Evolutionary conservation across 1,139 yeast species (phyloP).

Genomic region (Scheffersomyces insectosa): DNA sequence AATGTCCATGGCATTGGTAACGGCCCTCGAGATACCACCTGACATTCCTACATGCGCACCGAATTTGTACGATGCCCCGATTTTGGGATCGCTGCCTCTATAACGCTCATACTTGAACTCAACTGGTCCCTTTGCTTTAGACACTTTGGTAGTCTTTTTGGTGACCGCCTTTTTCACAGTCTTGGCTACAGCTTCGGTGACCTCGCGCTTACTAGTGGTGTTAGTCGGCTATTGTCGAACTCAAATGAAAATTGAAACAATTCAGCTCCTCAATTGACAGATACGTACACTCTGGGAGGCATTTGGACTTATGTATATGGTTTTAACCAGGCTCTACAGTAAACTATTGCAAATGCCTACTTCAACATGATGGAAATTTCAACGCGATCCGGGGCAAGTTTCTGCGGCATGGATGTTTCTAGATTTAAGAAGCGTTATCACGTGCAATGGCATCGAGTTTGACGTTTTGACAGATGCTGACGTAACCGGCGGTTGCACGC

Average conservation of each 20-base stretch:
- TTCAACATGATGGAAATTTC: too few relatives aligned
- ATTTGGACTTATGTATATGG: slow-evolving; percentile 1
- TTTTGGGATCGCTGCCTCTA: slow-evolving; percentile 38
- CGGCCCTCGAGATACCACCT: slow-evolving; percentile 77
- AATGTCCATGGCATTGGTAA: slow-evolving; percentile 69
- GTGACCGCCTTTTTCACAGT: slow-evolving; percentile 2
- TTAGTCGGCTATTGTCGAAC: neutral
- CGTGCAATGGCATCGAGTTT: too few relatives aligned
- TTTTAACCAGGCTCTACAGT: neutral
- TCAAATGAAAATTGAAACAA: neutral
- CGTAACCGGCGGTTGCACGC: too few relatives aligned
- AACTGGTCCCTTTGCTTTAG: slow-evolving; percentile 8
- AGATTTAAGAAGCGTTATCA: too few relatives aligned
- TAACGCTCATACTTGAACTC: slow-evolving; percentile 20
- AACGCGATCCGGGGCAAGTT: too few relatives aligned
- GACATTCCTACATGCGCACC: slow-evolving; percentile 82
- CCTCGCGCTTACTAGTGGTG: neutral
- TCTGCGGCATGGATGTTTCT: too few relatives aligned
- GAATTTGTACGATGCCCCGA: slow-evolving; percentile 70
- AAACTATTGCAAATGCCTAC: neutral
- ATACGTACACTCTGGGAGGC: slow-evolving; percentile 15
- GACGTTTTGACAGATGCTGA: too few relatives aligned
- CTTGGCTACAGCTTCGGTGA: slow-evolving; percentile 2
- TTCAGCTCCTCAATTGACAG: neutral
- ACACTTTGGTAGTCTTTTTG: slow-evolving; percentile 5